Base-by-base conservation (phyloP, 371 early-diverging fungal species). In the Mucor plumbeus region DNA sequence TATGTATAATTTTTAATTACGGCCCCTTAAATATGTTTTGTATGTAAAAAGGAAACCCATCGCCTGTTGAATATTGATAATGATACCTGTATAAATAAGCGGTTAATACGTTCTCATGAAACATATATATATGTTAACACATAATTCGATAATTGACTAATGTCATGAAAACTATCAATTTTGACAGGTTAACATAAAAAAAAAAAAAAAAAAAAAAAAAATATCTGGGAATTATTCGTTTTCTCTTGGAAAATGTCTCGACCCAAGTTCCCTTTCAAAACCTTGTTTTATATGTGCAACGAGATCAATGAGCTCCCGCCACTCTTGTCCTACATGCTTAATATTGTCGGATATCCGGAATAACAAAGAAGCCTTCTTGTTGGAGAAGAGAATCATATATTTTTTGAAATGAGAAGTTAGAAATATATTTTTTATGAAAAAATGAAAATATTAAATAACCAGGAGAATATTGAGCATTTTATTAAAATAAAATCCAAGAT, bases 211-310 rank as follows among this genome's bases (percentile, higher is more conserved):
- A 26, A 26, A 26, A 26, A 26, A 26, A 26, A 26, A 26, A 26
- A 26, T 1, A 26, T 1, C 26, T 26, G 26, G 3, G 26, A 26
- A 26, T 26, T 26, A 1, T 26, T 26, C 26, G 26, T 3, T n/a
- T n/a, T n/a, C n/a, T n/a, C n/a, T n/a, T n/a, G n/a, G 53, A 31
- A 7, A 5, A 53, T 53, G 53, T 31, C 53, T 53, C 31, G 53
- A 53, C 53, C 31, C 26, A 26, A 53, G 53, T 31, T 53, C 53
- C 53, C 53, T 53, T 31, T 53, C 31, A 11, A 31, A 53, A 53
- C 31, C 31, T 31, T 31, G 53, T 53, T 31, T 53, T 26, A 21
- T 21, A 31, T 53, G 53, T 53, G 53, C 31, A 31, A 53, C 53
- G 13, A 26, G 11, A 4, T 26, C 26, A 53, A 53, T 21, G 31